Percentiles rank a stretch among this genome's conserved stretches.
Conservation (phyloP, 257 asterid genomes). For the Solanum gandarillasii region DNA sequence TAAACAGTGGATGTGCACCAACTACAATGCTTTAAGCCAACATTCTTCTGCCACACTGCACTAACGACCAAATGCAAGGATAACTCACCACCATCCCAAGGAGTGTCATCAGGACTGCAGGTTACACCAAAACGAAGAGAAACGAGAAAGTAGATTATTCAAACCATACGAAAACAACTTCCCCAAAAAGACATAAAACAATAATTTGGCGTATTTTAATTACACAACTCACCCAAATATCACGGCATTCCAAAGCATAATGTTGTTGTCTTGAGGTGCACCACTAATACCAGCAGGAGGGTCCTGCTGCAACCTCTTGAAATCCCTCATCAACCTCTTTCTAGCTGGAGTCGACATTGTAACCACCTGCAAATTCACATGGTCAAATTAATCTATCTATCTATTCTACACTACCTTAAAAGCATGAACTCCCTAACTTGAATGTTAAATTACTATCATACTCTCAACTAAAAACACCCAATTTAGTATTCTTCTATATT, state of each 20-base stretch:
- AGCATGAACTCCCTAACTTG: background rate
- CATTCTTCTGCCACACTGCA: background rate
- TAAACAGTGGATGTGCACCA: background rate
- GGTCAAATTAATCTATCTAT: background rate
- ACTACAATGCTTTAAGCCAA: background rate
- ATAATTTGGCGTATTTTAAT: background rate
- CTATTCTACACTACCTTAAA: background rate
- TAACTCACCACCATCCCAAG: conserved; percentile 86
- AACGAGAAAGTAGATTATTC: conserved; percentile 16
- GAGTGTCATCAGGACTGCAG: conserved; percentile 88
- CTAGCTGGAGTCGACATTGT: conserved; percentile 69
- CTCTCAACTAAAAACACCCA: too few species aligned
- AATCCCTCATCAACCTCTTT: conserved; percentile 84
- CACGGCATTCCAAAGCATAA: conserved; percentile 84
- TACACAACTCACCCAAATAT: conserved; percentile 53
- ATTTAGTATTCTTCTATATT: too few species aligned
- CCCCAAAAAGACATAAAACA: background rate
- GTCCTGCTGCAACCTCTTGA: conserved; percentile 76
- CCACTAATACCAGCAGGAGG: conserved; percentile 84
- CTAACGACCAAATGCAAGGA: conserved; percentile 10
- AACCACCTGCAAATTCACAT: conserved; percentile 16
- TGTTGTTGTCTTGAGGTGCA: conserved; percentile 72
- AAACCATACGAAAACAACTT: background rate
- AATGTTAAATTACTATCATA: too few species aligned
- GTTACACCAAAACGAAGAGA: conserved; percentile 34